Conservation (phyloP, 345 rosid species). For the Lepidium didymum region DNA sequence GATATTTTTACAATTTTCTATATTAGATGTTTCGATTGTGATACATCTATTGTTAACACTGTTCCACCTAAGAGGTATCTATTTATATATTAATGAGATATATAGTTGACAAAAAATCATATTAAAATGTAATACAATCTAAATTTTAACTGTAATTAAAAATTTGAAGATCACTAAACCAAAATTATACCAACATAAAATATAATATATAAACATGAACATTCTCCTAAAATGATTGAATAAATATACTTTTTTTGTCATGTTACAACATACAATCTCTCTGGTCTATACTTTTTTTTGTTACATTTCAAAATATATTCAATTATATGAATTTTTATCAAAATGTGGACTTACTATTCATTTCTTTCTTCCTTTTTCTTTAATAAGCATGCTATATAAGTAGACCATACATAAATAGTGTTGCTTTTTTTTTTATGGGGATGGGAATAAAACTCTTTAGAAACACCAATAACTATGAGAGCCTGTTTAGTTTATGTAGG, state of each 20-base stretch:
- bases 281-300: too few relatives aligned
- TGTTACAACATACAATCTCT: too few relatives aligned
- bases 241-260: too few relatives aligned
- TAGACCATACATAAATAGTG: conserved; percentile 28
- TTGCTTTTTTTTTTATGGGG: conserved; percentile 6
- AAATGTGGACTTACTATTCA: conserved; percentile 14
- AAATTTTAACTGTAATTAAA: not conserved
- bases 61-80: too few relatives aligned
- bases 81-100: too few relatives aligned
- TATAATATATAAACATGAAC: too few relatives aligned
- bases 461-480: conserved; percentile 6
- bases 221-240: too few relatives aligned
- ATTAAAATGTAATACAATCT: not conserved
- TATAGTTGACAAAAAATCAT: too few relatives aligned
- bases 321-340: too few relatives aligned
- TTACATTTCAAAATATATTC: too few relatives aligned
- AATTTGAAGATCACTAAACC: not conserved
- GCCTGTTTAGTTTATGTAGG: not conserved
- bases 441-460: conserved; percentile 18
- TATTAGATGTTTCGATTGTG: too few relatives aligned
- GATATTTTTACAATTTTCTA: not conserved
- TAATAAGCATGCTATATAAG: conserved; percentile 21
- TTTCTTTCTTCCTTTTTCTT: conserved; percentile 10
- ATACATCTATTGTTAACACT: too few relatives aligned
- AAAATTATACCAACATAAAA: not conserved